Evolutionary conservation across 2,329 filamentous ascomycete species (phyloP), one percentile per base, ranked within the genome.

Genomic region (Amphichorda felina): DNA sequence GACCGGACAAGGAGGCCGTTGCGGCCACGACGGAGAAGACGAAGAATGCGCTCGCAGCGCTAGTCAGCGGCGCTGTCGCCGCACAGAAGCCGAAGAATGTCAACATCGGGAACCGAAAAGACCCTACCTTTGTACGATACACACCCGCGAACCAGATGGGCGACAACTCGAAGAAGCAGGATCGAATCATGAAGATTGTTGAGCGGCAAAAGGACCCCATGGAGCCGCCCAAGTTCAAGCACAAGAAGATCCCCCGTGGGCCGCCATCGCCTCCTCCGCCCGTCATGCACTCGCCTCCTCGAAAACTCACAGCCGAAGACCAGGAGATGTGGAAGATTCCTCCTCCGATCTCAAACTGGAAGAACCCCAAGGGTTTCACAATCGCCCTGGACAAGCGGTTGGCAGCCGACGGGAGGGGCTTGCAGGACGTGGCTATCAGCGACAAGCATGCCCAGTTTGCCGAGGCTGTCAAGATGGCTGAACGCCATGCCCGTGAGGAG

Each of bases 311-410:
- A 1, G 91, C 89, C 5, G 88, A 94, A 55, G 91, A 98, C 48
- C 89, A 96, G 57, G 91, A 96, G 57, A 85, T 84, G 40, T 98
- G 91, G 91, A 87, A 80, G 51, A 95, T 76, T 28, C 72, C 69
- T 0, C 87, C 89, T 3, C 84, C 89, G 0, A 80, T 98, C 2
- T 94, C 85, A 15, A 96, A 96, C 58, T 98, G 91, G 91, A 98
- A 98, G 72, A 98, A 98, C 56, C 85, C 89, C 1, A 96, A 96
- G 64, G 91, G 91, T 49, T 98, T 94, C 53, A 98, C 91, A 0
- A 85, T 98, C 1, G 86, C 91, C 0, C 60, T 98, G 35, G 91
- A 98, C 57, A 98, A 98, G 66, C 80, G 91, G 53, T 63, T 98
- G 46, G 91, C 91, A 14, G 89, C 91, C 8, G 89, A 96, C 56